Base-by-base conservation (phyloP, 192 early-diverging fungal genomes). In the Coemansia sp. region DNA sequence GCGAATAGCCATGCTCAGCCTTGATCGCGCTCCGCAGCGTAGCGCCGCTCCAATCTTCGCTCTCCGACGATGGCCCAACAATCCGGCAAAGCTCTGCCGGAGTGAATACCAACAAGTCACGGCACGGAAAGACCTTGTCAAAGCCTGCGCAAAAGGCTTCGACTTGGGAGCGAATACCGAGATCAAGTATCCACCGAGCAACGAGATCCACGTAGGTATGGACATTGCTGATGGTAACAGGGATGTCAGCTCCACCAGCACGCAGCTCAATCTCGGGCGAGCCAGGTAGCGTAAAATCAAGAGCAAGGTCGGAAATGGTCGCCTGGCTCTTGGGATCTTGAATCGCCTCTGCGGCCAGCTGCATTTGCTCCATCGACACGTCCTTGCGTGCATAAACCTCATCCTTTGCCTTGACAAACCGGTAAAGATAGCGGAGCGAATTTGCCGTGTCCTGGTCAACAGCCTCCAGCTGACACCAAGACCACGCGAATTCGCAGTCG, bases 271-370 rank as follows among this genome's bases (percentile, higher is more conserved):
- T 80, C 13, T 75, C 66, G 14, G 90, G 86, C 82, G 92, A 85
- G 7, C 94, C 94, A 9, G 92, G 92, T 33, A 96, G 77, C 3
- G 92, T 92, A 82, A 96, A 96, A 69, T 95, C 93, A 14, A 97
- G 83, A 33, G 85, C 84, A 38, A 97, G 83, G 45, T 91, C 89
- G 0, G 85, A 83, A 26, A 91, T 59, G 2, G 60, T 10, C 13
- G 60, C n/a, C 58, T 73, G 36, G 86, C 76, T 33, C 67, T 87
- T 24, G 75, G 68, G 24, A 85, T 77, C 40, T 70, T 80, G 67
- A 9, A 93, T 83, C 14, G 65, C 67, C 10, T 60, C 72, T n/a
- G 91, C 42, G 4, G 59, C 62, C 6, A n/a, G 13, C 58, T 73
- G 83, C 38, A 76, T 73, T 31, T 87, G 82, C 23, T 74, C 81